Conservation (phyloP, 352 stramenopile genomes). For the Sclerospora graminicola region DNA sequence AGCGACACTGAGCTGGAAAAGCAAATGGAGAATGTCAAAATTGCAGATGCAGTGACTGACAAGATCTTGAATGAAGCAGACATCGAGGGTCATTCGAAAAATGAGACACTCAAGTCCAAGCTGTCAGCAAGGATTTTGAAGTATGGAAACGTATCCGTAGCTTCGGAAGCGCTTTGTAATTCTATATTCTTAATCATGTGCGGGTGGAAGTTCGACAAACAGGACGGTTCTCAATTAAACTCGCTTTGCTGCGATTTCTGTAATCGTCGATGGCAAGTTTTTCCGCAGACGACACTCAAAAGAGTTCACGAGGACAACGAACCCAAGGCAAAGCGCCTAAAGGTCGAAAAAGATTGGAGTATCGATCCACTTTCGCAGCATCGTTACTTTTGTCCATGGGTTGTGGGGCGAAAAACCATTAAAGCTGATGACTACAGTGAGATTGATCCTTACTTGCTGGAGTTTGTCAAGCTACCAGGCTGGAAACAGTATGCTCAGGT, state of each 20-base stretch:
- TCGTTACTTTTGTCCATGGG: constrained; percentile 57
- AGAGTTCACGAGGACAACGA: constrained; percentile 6
- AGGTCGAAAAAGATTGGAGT: constrained; percentile 1
- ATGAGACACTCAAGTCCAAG: constrained; percentile 6
- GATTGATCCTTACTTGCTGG: constrained; percentile 13
- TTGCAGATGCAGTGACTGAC: constrained; percentile 2
- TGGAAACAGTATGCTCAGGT: constrained; percentile 35
- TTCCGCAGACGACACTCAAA: not conserved
- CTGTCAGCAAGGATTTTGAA: constrained; percentile 5
- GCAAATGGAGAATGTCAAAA: constrained; percentile 6
- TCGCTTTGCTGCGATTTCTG: constrained; percentile 30
- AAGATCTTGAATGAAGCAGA: constrained; percentile 14
- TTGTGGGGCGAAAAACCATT: constrained; percentile 12
- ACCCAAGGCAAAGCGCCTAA: constrained; percentile 24
- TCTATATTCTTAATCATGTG: constrained; percentile 23
- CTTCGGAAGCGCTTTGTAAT: constrained; percentile 13
- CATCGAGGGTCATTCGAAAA: not conserved
- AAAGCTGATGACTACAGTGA: constrained; percentile 13
- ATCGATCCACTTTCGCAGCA: constrained; percentile 24
- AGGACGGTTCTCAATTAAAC: not conserved
- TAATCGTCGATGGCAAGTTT: constrained; percentile 28
- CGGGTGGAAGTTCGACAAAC: constrained; percentile 30
- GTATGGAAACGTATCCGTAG: constrained; percentile 1
- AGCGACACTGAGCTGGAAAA: constrained; percentile 10
- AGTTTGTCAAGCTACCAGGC: constrained; percentile 20